phyloP scores from a whole-genome alignment of 176 grass and related monocot species.

The Oryza rufipogon region DNA sequence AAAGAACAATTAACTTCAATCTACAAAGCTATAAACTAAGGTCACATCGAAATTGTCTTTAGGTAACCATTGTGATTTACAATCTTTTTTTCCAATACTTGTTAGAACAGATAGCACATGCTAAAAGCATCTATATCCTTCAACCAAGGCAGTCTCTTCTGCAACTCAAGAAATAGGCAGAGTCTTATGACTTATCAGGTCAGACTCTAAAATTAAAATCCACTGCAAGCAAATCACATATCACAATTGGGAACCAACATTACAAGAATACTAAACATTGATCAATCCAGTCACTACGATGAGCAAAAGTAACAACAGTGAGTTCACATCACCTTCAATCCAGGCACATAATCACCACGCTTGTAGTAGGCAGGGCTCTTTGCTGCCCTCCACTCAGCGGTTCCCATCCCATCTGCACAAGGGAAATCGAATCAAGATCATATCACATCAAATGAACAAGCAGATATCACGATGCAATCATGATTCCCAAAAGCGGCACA shows the following conservation, averaged over 20 bases:
- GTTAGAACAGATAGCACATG: slow-evolving; percentile 15
- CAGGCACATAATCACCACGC: slow-evolving; percentile 94
- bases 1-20: neutral
- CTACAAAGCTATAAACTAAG: neutral
- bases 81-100: neutral
- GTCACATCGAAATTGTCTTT: neutral
- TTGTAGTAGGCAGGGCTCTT: slow-evolving; percentile 97
- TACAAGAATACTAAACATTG: neutral
- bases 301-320: neutral
- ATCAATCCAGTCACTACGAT: slow-evolving; percentile 9
- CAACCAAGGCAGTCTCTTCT: neutral
- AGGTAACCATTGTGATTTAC: slow-evolving; percentile 1
- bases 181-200: neutral
- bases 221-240: neutral
- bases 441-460: slow-evolving; percentile 6
- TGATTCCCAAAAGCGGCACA: neutral
- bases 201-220: neutral
- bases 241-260: neutral
- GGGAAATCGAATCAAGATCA: slow-evolving; percentile 20
- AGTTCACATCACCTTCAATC: slow-evolving; percentile 69
- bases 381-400: slow-evolving; percentile 84
- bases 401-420: slow-evolving; percentile 89
- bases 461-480: slow-evolving; percentile 6
- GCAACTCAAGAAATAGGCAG: neutral
- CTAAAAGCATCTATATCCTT: neutral